Evolutionary conservation across 768 basidiomycete genomes (phyloP).

Genomic region (Thelephora ganbajun): DNA sequence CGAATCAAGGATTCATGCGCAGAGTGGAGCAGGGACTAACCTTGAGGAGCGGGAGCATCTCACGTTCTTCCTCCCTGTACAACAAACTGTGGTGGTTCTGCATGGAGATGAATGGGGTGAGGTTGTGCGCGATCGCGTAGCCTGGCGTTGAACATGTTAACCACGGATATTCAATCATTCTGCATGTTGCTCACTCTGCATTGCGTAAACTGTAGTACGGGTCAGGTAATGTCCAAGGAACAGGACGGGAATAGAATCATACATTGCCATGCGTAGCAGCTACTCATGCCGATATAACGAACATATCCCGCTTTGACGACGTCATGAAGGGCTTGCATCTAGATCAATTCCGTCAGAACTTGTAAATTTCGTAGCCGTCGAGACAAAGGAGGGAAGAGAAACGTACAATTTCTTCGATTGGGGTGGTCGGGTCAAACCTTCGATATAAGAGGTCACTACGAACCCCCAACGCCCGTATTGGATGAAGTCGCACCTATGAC

Average conservation of each 20-base stretch:
- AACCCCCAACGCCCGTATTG: background rate
- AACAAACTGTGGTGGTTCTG: constrained; percentile 29
- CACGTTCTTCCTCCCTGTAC: constrained; percentile 31
- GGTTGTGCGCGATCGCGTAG: constrained; percentile 16
- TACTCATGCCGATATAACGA: constrained; percentile 22
- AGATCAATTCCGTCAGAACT: background rate
- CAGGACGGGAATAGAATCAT: background rate
- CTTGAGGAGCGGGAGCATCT: constrained; percentile 20
- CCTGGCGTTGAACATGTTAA: constrained; percentile 3
- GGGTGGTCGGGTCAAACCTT: constrained; percentile 16
- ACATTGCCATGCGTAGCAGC: constrained; percentile 20
- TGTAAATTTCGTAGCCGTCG: too few species aligned
- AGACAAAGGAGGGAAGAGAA: background rate
- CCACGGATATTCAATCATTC: background rate
- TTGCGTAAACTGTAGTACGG: constrained; percentile 11
- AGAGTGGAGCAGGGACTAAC: constrained; percentile 2
- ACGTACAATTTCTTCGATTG: constrained; percentile 21
- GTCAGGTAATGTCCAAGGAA: background rate
- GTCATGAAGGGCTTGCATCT: constrained; percentile 30
- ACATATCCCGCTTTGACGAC: constrained; percentile 26
- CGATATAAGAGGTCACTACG: background rate
- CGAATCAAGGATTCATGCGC: background rate
- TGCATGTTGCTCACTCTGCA: constrained; percentile 13
- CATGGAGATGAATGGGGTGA: constrained; percentile 32
- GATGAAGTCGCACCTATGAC: constrained; percentile 16